A percentile compares a stretch with the other conserved stretches of the same genome.
Conservation (phyloP, 129 eudicot genomes). For the Artemisia argyi region DNA sequence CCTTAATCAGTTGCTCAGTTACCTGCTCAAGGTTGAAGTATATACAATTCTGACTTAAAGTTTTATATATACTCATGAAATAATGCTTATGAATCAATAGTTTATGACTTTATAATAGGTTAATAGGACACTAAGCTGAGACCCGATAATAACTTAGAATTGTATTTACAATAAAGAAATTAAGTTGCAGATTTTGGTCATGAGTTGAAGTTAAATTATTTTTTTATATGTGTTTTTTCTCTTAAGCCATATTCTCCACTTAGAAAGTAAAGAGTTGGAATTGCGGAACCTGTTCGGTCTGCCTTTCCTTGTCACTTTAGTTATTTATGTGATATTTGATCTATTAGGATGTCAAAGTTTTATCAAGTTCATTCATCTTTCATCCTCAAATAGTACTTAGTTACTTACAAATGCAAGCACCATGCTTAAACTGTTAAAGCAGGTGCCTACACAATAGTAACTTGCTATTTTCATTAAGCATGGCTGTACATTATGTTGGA, state of each 20-base stretch:
- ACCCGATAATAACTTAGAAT: neutral
- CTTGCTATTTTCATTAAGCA: neutral
- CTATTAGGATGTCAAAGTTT: neutral
- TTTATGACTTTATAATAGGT: too few species aligned
- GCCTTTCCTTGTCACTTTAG: neutral
- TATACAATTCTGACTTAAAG: neutral
- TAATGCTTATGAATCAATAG: too few species aligned
- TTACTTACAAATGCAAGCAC: neutral
- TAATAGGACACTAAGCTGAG: neutral
- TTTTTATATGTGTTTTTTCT: neutral
- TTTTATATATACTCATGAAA: too few species aligned
- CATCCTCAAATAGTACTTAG: neutral
- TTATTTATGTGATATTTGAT: neutral
- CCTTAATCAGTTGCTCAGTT: neutral
- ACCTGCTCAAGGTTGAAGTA: neutral
- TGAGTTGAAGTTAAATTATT: neutral
- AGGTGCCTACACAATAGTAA: neutral
- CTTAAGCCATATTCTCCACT: neutral
- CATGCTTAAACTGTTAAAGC: neutral
- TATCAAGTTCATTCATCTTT: neutral
- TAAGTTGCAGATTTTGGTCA: neutral
- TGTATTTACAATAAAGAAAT: neutral
- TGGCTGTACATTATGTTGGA: slow-evolving; percentile 1
- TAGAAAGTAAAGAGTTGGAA: neutral
- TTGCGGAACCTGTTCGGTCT: neutral